Base-by-base conservation (phyloP, 2,329 filamentous ascomycete species). In the Cercospora sp. region DNA sequence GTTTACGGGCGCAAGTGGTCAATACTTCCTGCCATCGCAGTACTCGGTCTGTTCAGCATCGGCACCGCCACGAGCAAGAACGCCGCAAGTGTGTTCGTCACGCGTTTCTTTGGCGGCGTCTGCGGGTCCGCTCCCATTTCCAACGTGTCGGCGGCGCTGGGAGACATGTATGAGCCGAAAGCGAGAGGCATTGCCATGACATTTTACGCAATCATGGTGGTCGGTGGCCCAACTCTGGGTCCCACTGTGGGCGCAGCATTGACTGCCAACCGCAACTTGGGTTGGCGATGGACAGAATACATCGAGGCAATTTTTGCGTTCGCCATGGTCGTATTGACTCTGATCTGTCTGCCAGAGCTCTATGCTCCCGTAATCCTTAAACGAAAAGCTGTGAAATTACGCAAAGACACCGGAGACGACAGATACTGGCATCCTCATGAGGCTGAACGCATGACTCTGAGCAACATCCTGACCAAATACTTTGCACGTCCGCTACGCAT, bases 361-460 rank as follows among this genome's bases (percentile, higher is more conserved):
- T 83, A 81, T 63, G 72, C 75, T 1, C 79, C 78, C 2, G 77
- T 81, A 0, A 72, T 83, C 0, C 71, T 83, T 2, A 79, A 80
- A 63, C 73, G 75, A 3, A 82, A 81, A 65, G 81, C 81, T 1
- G 71, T 76, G 45, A 63, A 67, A 16, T 64, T 82, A 18, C 79
- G 81, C 6, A 79, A 79, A 30, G 72, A 79, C 42, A 80, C 77
- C 9, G 79, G 77, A 33, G 78, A 83, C 65, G 18, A 74, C 1
- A 72, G 76, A 16, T 80, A 80, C 63, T 83, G 80, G 69, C 82
- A 84, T 69, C 81, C 82, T 0, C 82, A 84, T 64, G 82, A 84
- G 61, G 71, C 78, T 3, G 72, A 81, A 58, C 80, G 81, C 64
- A 74, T 85, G 33, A 79, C 79, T 62, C 45, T 78, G 26, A 77